Evolutionary conservation across 2,329 filamentous ascomycete species (phyloP).

Genomic region (Chrysoporthe deuterocubensis): DNA sequence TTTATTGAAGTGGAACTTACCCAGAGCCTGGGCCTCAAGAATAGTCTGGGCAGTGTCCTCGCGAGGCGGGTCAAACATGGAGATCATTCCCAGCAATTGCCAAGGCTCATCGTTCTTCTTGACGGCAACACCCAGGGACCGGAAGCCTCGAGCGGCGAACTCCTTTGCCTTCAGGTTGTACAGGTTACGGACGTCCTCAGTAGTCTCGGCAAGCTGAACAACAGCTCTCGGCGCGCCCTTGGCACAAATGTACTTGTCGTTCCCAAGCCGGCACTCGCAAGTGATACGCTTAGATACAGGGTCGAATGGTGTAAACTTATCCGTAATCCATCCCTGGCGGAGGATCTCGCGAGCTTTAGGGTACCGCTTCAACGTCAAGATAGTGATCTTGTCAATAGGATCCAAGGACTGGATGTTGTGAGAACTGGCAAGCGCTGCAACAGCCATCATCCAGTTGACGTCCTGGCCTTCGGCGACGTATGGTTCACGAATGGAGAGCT

Average conservation of each 20-base stretch:
- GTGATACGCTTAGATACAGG: constrained; percentile 82
- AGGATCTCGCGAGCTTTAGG: constrained; percentile 79
- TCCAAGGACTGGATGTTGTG: constrained; percentile 81
- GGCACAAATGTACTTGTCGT: constrained; percentile 72
- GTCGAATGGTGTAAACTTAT: constrained; percentile 79
- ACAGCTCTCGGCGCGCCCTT: constrained; percentile 81
- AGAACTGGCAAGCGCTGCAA: constrained; percentile 75
- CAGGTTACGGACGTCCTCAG: constrained; percentile 64
- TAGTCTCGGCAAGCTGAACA: constrained; percentile 69
- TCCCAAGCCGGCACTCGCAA: constrained; percentile 68
- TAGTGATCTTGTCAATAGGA: constrained; percentile 79
- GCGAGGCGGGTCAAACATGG: constrained; percentile 81
- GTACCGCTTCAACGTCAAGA: constrained; percentile 75
- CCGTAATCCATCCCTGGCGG: constrained; percentile 73
- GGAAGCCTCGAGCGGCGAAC: constrained; percentile 80
- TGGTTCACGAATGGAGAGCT: constrained; percentile 76
- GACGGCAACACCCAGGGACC: constrained; percentile 77
- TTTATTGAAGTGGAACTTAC: not conserved
- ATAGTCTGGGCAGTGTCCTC: constrained; percentile 80
- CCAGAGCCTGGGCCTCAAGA: constrained; percentile 58
- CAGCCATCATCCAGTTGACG: constrained; percentile 85
- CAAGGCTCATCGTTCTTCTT: constrained; percentile 44
- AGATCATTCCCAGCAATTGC: constrained; percentile 75
- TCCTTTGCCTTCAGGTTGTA: constrained; percentile 76
- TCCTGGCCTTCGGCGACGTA: constrained; percentile 78